These are phyloP conservation scores for Ascosphaera apis DNA, from an alignment of 2,329 filamentous ascomycete species.

Conservation along the genomic window DNA sequence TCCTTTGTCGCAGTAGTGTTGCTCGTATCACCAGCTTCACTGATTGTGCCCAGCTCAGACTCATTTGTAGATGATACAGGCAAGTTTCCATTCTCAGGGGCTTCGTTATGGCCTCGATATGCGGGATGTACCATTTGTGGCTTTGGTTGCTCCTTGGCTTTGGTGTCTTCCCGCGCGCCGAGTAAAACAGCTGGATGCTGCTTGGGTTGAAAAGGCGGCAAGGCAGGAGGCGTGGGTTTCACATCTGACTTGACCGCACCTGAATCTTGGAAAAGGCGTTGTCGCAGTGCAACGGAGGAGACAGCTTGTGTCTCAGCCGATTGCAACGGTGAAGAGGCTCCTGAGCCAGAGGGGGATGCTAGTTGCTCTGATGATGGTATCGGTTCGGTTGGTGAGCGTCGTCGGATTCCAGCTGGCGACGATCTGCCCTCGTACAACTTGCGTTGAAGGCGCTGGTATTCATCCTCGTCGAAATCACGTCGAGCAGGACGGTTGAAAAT, in stretches of 20 bases:
- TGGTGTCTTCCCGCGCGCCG: not conserved
- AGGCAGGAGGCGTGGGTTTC: not conserved
- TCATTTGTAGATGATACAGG: not conserved
- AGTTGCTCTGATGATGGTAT: constrained; percentile 3
- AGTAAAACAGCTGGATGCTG: not conserved
- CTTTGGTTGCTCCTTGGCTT: not conserved
- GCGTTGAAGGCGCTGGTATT: constrained; percentile 59
- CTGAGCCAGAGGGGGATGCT: not conserved
- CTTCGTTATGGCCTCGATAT: not conserved
- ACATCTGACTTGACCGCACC: not conserved
- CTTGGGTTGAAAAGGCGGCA: not conserved
- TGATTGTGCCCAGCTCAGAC: not conserved
- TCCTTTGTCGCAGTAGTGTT: not conserved
- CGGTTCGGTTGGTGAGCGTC: constrained; percentile 4
- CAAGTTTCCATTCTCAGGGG: not conserved
- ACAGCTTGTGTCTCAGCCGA: not conserved
- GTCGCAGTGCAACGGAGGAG: not conserved
- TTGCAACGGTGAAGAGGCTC: not conserved
- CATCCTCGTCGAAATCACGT: constrained; percentile 57
- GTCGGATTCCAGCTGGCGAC: constrained; percentile 24
- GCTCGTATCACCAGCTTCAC: not conserved
- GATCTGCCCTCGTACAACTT: constrained; percentile 58
- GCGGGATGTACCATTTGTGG: not conserved
- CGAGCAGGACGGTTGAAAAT: constrained; percentile 49
- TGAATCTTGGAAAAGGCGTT: not conserved